Percentiles rank a stretch among this genome's conserved stretches.
phyloP scores from a whole-genome alignment of 345 rosid genomes.

The Salix viminalis region DNA sequence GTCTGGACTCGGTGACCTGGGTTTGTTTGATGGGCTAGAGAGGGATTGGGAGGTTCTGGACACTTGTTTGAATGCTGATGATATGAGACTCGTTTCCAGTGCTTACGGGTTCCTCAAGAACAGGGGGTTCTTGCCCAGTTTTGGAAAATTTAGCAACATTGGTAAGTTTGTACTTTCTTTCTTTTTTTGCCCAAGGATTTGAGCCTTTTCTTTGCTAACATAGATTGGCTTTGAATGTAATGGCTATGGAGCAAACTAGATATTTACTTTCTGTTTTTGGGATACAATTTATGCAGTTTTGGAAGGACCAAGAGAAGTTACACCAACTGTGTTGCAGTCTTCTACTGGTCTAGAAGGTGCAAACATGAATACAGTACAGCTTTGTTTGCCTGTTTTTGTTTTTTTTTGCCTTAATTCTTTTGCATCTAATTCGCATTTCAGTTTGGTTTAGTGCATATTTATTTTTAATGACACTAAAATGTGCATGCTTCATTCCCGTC shows the following conservation, averaged over 20 bases:
- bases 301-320: conserved; percentile 80
- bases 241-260: neutral
- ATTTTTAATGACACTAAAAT: neutral
- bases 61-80: conserved; percentile 86
- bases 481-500: neutral
- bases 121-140: conserved; percentile 61
- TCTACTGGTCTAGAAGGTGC: conserved; percentile 85
- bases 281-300: conserved; percentile 42
- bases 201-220: neutral
- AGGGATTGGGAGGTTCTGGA: conserved; percentile 85
- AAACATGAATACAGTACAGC: neutral
- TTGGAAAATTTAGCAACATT: conserved; percentile 64
- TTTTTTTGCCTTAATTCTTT: neutral
- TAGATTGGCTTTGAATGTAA: too few species aligned
- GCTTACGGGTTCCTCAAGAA: conserved; percentile 64
- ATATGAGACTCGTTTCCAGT: conserved; percentile 74
- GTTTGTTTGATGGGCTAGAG: conserved; percentile 26
- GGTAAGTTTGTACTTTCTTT: conserved; percentile 28
- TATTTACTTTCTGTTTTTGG: neutral
- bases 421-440: neutral
- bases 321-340: conserved; percentile 67
- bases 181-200: neutral
- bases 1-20: conserved; percentile 32
- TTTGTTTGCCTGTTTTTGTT: neutral
- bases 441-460: neutral